Evolutionary conservation across 75 land plant species (phyloP).

Genomic region (Pinus taeda): DNA sequence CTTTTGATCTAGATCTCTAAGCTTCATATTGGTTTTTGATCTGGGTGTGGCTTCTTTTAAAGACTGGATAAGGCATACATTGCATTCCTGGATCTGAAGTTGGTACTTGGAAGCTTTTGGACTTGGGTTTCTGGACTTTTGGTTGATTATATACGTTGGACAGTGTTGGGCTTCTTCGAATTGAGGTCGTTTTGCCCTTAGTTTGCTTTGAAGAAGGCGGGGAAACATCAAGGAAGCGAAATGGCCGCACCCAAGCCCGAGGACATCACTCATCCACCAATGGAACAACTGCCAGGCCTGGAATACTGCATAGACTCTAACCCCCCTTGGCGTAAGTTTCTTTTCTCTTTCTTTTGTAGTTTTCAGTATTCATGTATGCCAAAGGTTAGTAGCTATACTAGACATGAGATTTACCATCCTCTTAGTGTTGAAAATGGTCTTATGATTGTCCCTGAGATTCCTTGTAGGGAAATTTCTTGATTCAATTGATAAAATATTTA

Average conservation of each 20-base stretch:
- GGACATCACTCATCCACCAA: conserved; percentile 67
- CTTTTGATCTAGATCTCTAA: neutral
- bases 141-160: neutral
- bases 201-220: too few species aligned
- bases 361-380: neutral
- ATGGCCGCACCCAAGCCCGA: conserved; percentile 10
- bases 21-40: neutral
- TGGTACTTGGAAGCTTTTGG: neutral
- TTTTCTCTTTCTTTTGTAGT: neutral
- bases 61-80: neutral
- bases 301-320: conserved; percentile 94
- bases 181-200: neutral
- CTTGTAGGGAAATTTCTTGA: neutral
- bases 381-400: neutral
- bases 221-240: too few species aligned
- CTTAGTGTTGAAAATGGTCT: too few species aligned
- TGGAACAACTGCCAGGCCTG: conserved; percentile 91
- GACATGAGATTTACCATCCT: neutral
- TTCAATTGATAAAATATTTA: neutral
- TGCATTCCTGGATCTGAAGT: neutral
- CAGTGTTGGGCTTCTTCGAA: neutral
- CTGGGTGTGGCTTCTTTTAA: neutral
- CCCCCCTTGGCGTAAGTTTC: conserved; percentile 77
- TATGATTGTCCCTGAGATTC: neutral
- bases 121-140: neutral